Evolutionary conservation across 2,329 filamentous ascomycete genomes (phyloP).

Genomic region (Coleophoma eucalyptorum): DNA sequence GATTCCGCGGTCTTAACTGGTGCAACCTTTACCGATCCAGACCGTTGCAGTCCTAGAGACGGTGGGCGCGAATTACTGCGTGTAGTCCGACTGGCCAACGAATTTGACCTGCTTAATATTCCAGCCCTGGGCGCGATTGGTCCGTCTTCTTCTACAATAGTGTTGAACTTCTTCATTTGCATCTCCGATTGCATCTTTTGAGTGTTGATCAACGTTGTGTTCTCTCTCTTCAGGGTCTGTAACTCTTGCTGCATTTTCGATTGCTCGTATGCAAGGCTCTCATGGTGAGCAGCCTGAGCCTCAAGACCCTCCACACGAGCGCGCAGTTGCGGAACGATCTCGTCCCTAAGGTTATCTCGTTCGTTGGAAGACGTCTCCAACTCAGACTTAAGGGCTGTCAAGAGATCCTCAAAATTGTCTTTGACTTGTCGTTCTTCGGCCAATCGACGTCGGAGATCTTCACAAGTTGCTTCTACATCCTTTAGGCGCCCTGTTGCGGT

Average conservation of each 20-base stretch:
- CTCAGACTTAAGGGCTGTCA: slow-evolving; percentile 79
- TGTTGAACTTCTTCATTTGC: slow-evolving; percentile 47
- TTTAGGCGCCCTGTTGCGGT: slow-evolving; percentile 60
- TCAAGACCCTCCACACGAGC: slow-evolving; percentile 77
- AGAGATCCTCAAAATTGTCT: slow-evolving; percentile 88
- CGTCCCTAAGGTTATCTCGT: slow-evolving; percentile 86
- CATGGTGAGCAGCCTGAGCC: slow-evolving; percentile 65
- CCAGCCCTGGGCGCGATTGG: slow-evolving; percentile 9
- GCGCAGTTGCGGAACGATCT: slow-evolving; percentile 76
- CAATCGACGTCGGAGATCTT: slow-evolving; percentile 78
- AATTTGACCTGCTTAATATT: slow-evolving; percentile 61
- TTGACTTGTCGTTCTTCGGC: slow-evolving; percentile 83
- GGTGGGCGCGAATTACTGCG: slow-evolving; percentile 23
- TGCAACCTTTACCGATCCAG: slow-evolving; percentile 44
- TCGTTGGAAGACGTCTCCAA: slow-evolving; percentile 81
- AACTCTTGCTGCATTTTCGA: slow-evolving; percentile 86
- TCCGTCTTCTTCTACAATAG: slow-evolving; percentile 57
- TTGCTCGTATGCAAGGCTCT: slow-evolving; percentile 74
- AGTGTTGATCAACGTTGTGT: slow-evolving; percentile 44
- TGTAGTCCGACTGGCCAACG: slow-evolving; percentile 42
- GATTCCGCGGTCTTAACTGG: slow-evolving; percentile 37
- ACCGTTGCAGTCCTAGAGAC: slow-evolving; percentile 50
- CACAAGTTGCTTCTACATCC: slow-evolving; percentile 76
- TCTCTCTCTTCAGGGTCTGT: slow-evolving; percentile 64
- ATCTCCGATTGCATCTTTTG: slow-evolving; percentile 43